Evolutionary conservation across 768 basidiomycete genomes (phyloP), one percentile per base, ranked within the genome.

Genomic region (Rhodosporidiobolus odoratus): DNA sequence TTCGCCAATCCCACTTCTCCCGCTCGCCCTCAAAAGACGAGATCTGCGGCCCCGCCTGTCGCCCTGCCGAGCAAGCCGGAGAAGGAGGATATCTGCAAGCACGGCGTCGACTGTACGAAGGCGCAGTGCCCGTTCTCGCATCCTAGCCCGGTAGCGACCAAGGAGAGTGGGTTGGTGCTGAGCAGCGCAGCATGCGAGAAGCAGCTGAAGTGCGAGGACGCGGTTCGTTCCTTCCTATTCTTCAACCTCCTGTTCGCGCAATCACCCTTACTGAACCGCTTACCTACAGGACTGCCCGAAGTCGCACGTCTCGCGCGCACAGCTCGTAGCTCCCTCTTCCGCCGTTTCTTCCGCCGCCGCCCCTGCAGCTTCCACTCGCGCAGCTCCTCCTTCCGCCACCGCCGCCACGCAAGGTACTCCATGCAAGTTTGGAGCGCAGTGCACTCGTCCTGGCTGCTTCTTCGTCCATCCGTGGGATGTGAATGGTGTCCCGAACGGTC

Each of bases 121-220:
- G 83, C 89, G 0, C 83, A 88, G 56, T 99, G 96, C 79, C 84
- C 89, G 25, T 98, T 87, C 79, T 91, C 92, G 15, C 96, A 99
- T 79, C 94, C 96, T 8, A 92, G 90, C 15, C 96, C 96, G n/a
- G 91, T 93, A 5, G 94, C 96, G 10, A 96, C 95, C 25, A 84
- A 89, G 40, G 92, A 95, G 81, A 93, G 90, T 76, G 96, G 94
- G 15, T 85, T 99, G 72, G 96, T 98, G 2, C 83, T 99, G 65
- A 95, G 90, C 76, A 92, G 90, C 66, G 95, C 98, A 66, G 83
- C 91, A 27, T 99, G 96, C 79, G 90, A 93, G 76, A 86, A 88
- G 58, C 91, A 91, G 25, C 89, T 87, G 78, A 83, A 88, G 56
- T 99, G 96, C 80, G 87, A 89, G 77, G 92, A 99, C 80, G 88